Evolutionary conservation across 768 basidiomycete species (phyloP), one percentile per base, ranked within the genome.

Genomic region (Mycena sanguinolenta): DNA sequence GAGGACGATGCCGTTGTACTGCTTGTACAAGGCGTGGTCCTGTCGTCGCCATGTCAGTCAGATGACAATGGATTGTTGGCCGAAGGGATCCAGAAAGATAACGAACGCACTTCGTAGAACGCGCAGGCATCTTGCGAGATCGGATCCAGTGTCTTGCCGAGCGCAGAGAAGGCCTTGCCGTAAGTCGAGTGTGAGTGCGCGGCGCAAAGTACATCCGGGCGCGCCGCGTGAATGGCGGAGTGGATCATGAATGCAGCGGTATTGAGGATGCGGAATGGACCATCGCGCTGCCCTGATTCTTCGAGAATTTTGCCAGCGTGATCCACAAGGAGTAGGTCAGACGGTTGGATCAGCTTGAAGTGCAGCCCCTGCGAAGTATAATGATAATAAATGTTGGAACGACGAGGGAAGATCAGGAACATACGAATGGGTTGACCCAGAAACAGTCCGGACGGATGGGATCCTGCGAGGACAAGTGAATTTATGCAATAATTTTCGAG

Each of bases 1-100:
- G 19, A 87, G 76, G 16, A 88, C 86, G 7, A 88, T 82, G 25
- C 88, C 88, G 65, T 83, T 85, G 66, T 84, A 86, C 52, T 85
- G 80, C 34, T 76, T 76, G 70, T 88, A 86, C 27, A 88, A 77
- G 14, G 78, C 82, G 71, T 81, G 80, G 58, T 85, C 83, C 58
- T 73, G 28, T 28, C 2, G 4, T 16, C 25, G 14, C 25, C 52
- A 53, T 53, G 16, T 28, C 16, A 53, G 27, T 53, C 10, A 53
- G 25, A 53, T 53, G 13, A 27, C 12, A 53, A 53, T 27, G 0
- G 17, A 53, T 28, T 9, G 16, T 17, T 8, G 46, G n/a, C n/a
- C n/a, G n/a, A n/a, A 9, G 21, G 46, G 21, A 46, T 46, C n/a
- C 46, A 46, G 10, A 34, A 34, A 10, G 3, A 42, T 12, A 36